A percentile compares a stretch with the other conserved stretches of the same genome.
Evolutionary conservation across 2,329 filamentous ascomycete species (phyloP).

Genomic region (Curvularia eragrostidis): DNA sequence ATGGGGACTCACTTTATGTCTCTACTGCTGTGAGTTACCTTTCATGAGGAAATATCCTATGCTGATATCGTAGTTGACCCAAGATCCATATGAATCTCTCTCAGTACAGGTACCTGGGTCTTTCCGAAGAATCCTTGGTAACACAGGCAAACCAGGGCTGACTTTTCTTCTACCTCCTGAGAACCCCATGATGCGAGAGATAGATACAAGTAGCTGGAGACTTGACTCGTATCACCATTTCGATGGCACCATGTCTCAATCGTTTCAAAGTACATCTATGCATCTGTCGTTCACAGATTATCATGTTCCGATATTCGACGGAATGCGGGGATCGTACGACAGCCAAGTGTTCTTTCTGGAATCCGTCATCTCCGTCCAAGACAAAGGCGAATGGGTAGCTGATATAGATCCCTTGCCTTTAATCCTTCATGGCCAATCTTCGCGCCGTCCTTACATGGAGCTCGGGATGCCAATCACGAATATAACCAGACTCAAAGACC

Average conservation of each 20-base stretch:
- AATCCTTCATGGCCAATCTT: neutral
- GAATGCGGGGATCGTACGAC: neutral
- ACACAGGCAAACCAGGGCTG: neutral
- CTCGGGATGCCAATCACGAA: too few relatives aligned
- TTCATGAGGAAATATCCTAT: too few relatives aligned
- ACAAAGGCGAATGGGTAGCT: constrained; percentile 7
- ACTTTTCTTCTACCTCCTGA: neutral
- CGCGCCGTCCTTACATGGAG: too few relatives aligned
- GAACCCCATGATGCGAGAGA: neutral
- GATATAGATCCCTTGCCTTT: constrained; percentile 1
- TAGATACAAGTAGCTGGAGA: neutral
- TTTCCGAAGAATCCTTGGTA: neutral
- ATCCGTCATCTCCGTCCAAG: constrained; percentile 5
- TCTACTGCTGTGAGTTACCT: neutral
- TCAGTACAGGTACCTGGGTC: neutral
- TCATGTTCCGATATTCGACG: neutral
- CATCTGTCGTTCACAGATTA: neutral
- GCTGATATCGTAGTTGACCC: neutral
- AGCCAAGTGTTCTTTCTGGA: neutral
- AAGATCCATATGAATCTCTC: neutral
- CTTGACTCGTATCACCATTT: neutral
- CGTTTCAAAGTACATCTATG: neutral
- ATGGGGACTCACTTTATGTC: neutral
- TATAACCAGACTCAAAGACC: too few relatives aligned
- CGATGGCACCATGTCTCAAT: neutral